Percentiles rank a stretch among this genome's conserved stretches.
phyloP scores from a whole-genome alignment of 352 stramenopile genomes.

The Phytopythium delawarense region DNA sequence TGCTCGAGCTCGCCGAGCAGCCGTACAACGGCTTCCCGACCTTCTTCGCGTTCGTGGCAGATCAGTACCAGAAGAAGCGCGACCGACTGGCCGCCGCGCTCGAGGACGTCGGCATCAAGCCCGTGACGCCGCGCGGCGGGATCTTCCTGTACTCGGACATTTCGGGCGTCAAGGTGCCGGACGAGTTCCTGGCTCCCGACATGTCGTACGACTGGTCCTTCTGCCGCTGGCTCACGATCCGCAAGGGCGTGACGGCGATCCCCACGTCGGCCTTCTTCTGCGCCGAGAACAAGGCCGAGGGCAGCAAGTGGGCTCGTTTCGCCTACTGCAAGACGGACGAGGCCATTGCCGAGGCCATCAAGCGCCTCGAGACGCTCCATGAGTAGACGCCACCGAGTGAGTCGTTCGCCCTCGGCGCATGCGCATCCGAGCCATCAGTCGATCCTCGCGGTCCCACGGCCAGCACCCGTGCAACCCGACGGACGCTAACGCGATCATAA shows the following conservation, averaged over 20 bases:
- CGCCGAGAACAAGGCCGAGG: conserved; percentile 63
- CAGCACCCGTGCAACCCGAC: neutral
- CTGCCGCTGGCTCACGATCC: conserved; percentile 89
- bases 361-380: conserved; percentile 41
- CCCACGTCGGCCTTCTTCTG: conserved; percentile 92
- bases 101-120: conserved; percentile 50
- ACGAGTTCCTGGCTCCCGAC: conserved; percentile 35
- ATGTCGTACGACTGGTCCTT: conserved; percentile 90
- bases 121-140: conserved; percentile 56
- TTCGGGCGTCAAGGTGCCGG: conserved; percentile 53
- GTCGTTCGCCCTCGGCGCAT: neutral
- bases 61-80: conserved; percentile 73
- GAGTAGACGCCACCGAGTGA: conserved; percentile 10
- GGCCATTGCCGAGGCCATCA: conserved; percentile 85
- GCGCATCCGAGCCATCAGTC: neutral
- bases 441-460: neutral
- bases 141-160: conserved; percentile 85
- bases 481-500: neutral
- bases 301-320: conserved; percentile 86
- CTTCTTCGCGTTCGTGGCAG: conserved; percentile 80
- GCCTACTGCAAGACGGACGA: conserved; percentile 97
- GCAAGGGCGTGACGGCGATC: conserved; percentile 90
- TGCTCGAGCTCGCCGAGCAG: conserved; percentile 63
- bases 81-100: conserved; percentile 54
- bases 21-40: conserved; percentile 66